Evolutionary conservation across 805 yeast genomes (phyloP), one percentile per base, ranked within the genome.

Genomic region (Candida xyloterini): DNA sequence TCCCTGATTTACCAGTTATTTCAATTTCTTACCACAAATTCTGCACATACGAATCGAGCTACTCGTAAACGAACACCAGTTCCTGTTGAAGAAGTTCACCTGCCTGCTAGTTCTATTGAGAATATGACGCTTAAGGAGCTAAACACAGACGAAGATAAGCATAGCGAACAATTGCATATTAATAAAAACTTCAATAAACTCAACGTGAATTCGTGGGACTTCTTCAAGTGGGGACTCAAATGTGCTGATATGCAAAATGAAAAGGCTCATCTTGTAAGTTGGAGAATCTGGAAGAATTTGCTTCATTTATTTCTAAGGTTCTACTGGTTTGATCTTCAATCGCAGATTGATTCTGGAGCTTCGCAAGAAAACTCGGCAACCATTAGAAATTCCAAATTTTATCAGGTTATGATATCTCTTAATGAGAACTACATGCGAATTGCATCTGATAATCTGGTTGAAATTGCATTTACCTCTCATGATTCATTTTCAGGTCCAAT

Each of bases 171-270:
- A 11, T 48, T 62, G 10, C 32, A 60, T 15, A 46, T 38, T 31
- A 55, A 58, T 31, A 48, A 50, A 14, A 46, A 60, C 33, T 50
- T 62, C 27, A 56, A 56, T 36, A 42, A 46, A 4, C 35, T 60
- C 13, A 30, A 43, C 11, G 49, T 46, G 4, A 48, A 35, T 13
- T 46, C 59, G 2, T 56, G 66, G 62, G 40, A 38, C 5, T 61
- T 55, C 1, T 49, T 59, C 10, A 32, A 47, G 24, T 63, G 66
- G 66, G 60, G 56, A 0, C 41, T 63, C 21, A 50, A 51, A 20
- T 58, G 63, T 33, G 50, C 62, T 2, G 34, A 45, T n/a, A 43
- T 50, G 0, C 40, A 38, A 7, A 39, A 46, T 5, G 27, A 36
- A 3, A 40, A 39, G 21, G 41, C 18, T 3, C 41, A 49, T 26